These are phyloP conservation scores for Aspergillus bombycis DNA, from an alignment of 2,329 filamentous ascomycete genomes.

Conservation along the genomic window DNA sequence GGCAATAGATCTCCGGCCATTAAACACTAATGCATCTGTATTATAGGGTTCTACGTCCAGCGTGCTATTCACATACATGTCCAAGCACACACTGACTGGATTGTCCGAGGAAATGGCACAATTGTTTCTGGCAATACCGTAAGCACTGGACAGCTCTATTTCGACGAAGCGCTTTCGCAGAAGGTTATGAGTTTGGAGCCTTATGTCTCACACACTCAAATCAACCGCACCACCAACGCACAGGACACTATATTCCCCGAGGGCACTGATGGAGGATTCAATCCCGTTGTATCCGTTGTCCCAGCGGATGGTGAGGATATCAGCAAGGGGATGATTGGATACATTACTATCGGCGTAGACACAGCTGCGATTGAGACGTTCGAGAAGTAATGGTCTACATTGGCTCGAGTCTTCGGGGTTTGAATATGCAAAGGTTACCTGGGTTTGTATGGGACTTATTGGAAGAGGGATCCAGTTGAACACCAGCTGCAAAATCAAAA, in stretches of 20 bases:
- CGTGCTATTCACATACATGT: slow-evolving; percentile 54
- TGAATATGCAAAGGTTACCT: neutral
- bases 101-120: slow-evolving; percentile 30
- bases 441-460: neutral
- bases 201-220: slow-evolving; percentile 37
- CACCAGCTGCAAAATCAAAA: too few species aligned
- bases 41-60: slow-evolving; percentile 43
- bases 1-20: neutral
- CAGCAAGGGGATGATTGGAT: slow-evolving; percentile 41
- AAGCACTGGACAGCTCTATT: slow-evolving; percentile 38
- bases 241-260: slow-evolving; percentile 15
- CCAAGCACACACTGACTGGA: slow-evolving; percentile 43
- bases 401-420: neutral
- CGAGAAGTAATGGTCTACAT: neutral
- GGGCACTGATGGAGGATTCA: slow-evolving; percentile 29
- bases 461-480: neutral
- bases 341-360: slow-evolving; percentile 42
- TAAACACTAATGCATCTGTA: neutral
- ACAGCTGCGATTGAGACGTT: slow-evolving; percentile 20
- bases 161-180: slow-evolving; percentile 31
- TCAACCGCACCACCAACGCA: slow-evolving; percentile 41
- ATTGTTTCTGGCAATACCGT: slow-evolving; percentile 31
- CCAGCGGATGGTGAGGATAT: slow-evolving; percentile 38
- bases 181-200: slow-evolving; percentile 40
- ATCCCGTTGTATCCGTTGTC: slow-evolving; percentile 36